Evolutionary conservation across 176 grass and related monocot species (phyloP), one percentile per base, ranked within the genome.

Genomic region (Thalia dealbata): DNA sequence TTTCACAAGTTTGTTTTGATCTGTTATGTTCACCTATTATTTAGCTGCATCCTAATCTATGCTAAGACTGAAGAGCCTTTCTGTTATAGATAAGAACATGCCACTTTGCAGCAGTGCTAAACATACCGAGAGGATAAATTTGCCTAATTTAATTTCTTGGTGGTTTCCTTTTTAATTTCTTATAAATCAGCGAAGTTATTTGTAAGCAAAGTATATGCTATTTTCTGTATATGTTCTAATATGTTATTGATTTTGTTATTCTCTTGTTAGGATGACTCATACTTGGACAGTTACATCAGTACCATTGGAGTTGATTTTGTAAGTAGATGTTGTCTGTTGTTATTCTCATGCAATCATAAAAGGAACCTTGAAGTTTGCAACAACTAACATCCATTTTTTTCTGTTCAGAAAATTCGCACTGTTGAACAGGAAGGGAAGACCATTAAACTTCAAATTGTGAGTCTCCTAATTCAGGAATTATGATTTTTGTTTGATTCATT

Each of bases 251-350:
- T 63, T 22, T 52, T 44, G 32, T 21, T 73, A 38, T 12, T 30
- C 52, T 74, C 10, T 86, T 67, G 54, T 38, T 69, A 92, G 90
- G 90, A 92, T 64, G 84, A 92, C 42, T 92, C 90, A 1, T 92
- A 92, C 76, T 58, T 92, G 86, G 86, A 92, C 67, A 92, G 90
- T 58, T 92, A 92, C 61, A 92, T 92, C 73, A 92, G 86, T 69
- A 92, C 90, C 29, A 92, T 92, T 60, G 90, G 90, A 69, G 90
- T 92, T 82, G 90, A 92, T 74, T 89, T 92, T 63, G 86, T 92
- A 86, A 80, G 90, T 52, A 14, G 59, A 74, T 61, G 32, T 51
- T 43, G 54, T 62, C 25, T 74, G 22, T 52, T 79, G 76, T 52
- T 56, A 59, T 25, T 70, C 70, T 38, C 32, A 38, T 38, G 32